These are phyloP conservation scores for Rhizoctonia solani DNA, from an alignment of 1,284 basidiomycete genomes.

Conservation along the genomic window DNA sequence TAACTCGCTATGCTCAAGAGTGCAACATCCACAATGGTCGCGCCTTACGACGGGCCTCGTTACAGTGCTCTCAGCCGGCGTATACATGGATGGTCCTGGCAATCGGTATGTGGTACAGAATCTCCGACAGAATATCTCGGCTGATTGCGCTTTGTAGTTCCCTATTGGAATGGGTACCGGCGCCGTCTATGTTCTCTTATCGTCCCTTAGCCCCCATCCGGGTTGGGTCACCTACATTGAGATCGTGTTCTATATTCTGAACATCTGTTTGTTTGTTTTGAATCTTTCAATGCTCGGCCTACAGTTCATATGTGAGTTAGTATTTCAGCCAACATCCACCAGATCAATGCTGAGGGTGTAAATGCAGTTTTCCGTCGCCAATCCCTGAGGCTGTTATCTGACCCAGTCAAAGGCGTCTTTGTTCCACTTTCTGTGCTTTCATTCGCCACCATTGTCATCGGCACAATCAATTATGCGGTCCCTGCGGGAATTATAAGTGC, in stretches of 20 bases:
- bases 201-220: conserved; percentile 9
- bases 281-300: conserved; percentile 25
- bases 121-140: not conserved
- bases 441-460: conserved; percentile 31
- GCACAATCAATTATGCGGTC: conserved; percentile 34
- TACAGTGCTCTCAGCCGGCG: conserved; percentile 8
- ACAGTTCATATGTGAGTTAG: not conserved
- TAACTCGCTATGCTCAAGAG: conserved; percentile 11
- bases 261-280: conserved; percentile 30
- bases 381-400: conserved; percentile 11
- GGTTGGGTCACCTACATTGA: conserved; percentile 16
- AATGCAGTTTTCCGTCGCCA: conserved; percentile 5
- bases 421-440: conserved; percentile 32
- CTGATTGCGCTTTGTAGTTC: not conserved
- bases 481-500: not conserved
- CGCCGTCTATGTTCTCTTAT: conserved; percentile 24
- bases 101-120: not conserved
- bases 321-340: not conserved
- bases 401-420: conserved; percentile 37
- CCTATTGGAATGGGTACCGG: conserved; percentile 18
- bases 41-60: conserved; percentile 3
- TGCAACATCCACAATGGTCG: conserved; percentile 17
- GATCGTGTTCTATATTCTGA: conserved; percentile 34
- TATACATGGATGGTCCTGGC: conserved; percentile 28
- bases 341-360: not conserved